A percentile compares a stretch with the other conserved stretches of the same genome.
phyloP scores from a whole-genome alignment of 176 grass and related monocot species.

The Oryza longistaminata region DNA sequence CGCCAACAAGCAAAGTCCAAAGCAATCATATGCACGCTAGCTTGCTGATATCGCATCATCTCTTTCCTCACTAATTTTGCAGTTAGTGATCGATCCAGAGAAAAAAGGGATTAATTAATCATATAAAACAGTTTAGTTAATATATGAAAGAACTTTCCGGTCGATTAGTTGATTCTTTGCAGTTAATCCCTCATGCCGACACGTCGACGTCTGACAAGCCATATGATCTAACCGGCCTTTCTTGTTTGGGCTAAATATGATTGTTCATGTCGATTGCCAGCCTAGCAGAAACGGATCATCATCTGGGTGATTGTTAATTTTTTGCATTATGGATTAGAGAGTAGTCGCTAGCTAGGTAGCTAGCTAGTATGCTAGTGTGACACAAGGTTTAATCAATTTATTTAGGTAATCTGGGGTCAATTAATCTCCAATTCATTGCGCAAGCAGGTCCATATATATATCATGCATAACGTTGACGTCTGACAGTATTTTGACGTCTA shows the following conservation, averaged over 20 bases:
- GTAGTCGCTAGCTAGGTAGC: too few species aligned
- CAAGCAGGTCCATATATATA: not conserved
- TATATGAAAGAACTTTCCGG: not conserved
- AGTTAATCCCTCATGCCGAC: not conserved
- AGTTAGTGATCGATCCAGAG: not conserved
- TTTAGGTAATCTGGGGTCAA: not conserved
- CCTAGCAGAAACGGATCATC: not conserved
- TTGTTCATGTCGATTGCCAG: not conserved
- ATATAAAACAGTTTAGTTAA: not conserved
- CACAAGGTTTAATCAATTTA: not conserved
- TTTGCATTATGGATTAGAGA: not conserved
- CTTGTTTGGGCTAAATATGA: slow-evolving; percentile 15
- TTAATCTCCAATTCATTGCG: too few species aligned
- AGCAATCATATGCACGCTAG: slow-evolving; percentile 15
- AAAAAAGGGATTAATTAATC: not conserved
- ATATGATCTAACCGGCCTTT: not conserved
- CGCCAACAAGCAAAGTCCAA: slow-evolving; percentile 17
- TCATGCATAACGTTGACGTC: not conserved
- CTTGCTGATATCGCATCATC: not conserved
- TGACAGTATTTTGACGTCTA: not conserved
- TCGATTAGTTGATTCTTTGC: not conserved
- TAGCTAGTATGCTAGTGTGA: not conserved
- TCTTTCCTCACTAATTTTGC: slow-evolving; percentile 17
- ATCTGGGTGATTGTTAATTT: not conserved
- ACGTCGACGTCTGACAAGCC: slow-evolving; percentile 6